Percentiles rank a stretch among this genome's conserved stretches.
Conservation (phyloP, 2,329 filamentous ascomycete genomes). For the Plectosphaerella cucumerina region DNA sequence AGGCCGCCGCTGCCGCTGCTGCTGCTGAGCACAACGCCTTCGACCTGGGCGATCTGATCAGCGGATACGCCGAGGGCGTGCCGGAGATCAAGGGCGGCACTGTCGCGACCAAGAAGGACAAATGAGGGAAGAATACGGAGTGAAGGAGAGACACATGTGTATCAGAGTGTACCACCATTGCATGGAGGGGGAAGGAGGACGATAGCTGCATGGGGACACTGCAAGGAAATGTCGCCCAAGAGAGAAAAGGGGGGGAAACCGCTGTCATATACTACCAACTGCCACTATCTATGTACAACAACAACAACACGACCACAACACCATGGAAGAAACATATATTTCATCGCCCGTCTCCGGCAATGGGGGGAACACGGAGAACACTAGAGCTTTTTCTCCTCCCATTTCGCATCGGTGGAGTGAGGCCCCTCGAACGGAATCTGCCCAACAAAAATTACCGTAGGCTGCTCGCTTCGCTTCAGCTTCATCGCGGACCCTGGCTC, state of each 20-base stretch:
- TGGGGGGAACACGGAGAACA: too few species aligned
- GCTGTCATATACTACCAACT: constrained; percentile 11
- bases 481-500: background rate
- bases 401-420: too few species aligned
- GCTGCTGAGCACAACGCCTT: constrained; percentile 16
- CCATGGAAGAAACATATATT: constrained; percentile 1
- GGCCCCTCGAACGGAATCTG: too few species aligned
- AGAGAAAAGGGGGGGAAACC: background rate
- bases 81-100: constrained; percentile 33
- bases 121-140: constrained; percentile 22
- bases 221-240: too few species aligned
- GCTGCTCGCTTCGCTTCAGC: background rate
- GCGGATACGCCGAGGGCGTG: constrained; percentile 34
- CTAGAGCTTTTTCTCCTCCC: constrained; percentile 1
- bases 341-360: background rate
- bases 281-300: constrained; percentile 13
- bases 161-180: constrained; percentile 19
- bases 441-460: too few species aligned
- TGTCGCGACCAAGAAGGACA: constrained; percentile 26
- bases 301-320: constrained; percentile 2
- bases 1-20: constrained; percentile 18
- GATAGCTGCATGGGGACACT: too few species aligned
- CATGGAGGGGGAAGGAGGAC: constrained; percentile 17
- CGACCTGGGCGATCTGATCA: constrained; percentile 47
- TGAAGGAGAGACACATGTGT: too few species aligned